phyloP scores from a whole-genome alignment of 78 protist species.

The Dictyostelium purpureum region DNA sequence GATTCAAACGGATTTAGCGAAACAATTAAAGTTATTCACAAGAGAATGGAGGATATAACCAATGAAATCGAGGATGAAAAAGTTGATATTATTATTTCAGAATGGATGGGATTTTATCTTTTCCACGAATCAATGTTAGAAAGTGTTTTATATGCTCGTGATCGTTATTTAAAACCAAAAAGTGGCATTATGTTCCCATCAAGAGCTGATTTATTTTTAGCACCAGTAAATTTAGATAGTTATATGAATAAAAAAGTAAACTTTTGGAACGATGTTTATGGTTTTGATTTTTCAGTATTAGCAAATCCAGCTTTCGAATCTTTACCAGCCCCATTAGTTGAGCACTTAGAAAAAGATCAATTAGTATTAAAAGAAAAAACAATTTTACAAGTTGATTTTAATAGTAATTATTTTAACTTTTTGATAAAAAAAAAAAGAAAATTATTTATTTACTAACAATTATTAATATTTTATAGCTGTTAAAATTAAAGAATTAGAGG shows the following conservation, averaged over 20 bases:
- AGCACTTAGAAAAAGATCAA: slow-evolving; percentile 15
- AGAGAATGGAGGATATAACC: slow-evolving; percentile 56
- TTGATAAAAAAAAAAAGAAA: not conserved
- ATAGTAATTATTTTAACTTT: not conserved
- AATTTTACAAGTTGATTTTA: slow-evolving; percentile 36
- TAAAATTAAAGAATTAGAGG: slow-evolving; percentile 23
- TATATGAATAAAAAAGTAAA: slow-evolving; percentile 31
- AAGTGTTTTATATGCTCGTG: slow-evolving; percentile 86
- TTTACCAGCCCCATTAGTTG: slow-evolving; percentile 30
- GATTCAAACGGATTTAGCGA: not conserved
- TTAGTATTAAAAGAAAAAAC: not conserved
- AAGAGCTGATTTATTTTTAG: slow-evolving; percentile 22
- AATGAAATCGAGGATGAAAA: slow-evolving; percentile 38
- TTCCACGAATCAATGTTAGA: slow-evolving; percentile 89
- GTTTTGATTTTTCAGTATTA: slow-evolving; percentile 71
- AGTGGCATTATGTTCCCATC: slow-evolving; percentile 80
- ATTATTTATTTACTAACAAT: not conserved
- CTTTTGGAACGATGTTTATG: slow-evolving; percentile 78
- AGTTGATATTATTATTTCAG: slow-evolving; percentile 91
- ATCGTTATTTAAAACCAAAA: slow-evolving; percentile 67
- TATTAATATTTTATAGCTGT: not conserved
- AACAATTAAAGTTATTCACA: slow-evolving; percentile 37
- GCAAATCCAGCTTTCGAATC: slow-evolving; percentile 9
- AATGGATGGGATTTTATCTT: slow-evolving; percentile 94
- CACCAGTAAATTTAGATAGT: slow-evolving; percentile 52